Base-by-base conservation (phyloP, 345 rosid genomes). In the Stellera chamaejasme region DNA sequence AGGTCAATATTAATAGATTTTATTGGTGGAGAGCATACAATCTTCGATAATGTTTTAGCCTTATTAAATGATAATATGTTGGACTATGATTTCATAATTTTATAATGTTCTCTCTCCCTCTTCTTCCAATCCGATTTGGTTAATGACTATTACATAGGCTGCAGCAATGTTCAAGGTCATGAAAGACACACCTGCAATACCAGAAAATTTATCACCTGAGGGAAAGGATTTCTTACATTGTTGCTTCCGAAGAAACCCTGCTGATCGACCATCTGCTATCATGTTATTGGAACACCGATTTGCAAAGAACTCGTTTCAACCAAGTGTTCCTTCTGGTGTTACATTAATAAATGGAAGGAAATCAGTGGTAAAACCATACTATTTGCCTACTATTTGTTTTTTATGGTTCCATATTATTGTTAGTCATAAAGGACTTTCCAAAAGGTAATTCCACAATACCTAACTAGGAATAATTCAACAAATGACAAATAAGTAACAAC, bases 101-200 rank as follows among this genome's bases (percentile, higher is more conserved):
- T 46, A 46, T 46, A 19, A 46, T 46, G 50, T 46, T 46, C 39
- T 25, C 36, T 12, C 23, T 56, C 32, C 45, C 54, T 27, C 36
- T 46, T 42, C 9, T 27, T 42, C 5, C 45, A 39, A 14, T 50
- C 54, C 44, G 54, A 60, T 50, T 36, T 32, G 15, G 23, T 60
- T 55, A 44, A 61, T 56, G 55, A 23, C 15, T 25, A 47, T 48
- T 45, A 46, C 68, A 67, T 80, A 92, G 99, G 95, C 89, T 66
- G 97, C 97, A 63, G 99, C 99, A 10, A 81, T 93, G 99, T 89
- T 93, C 73, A 86, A 82, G 69, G 96, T 87, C 55, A 60, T 89
- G 83, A 84, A 48, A 71, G 90, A 93, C 65, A 87, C 76, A 15
- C 99, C 99, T 54, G 69, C 85, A 10, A 70, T 87, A 55, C 99